Conservation (phyloP, 1,139 yeast species). For the Pichia sp. region DNA sequence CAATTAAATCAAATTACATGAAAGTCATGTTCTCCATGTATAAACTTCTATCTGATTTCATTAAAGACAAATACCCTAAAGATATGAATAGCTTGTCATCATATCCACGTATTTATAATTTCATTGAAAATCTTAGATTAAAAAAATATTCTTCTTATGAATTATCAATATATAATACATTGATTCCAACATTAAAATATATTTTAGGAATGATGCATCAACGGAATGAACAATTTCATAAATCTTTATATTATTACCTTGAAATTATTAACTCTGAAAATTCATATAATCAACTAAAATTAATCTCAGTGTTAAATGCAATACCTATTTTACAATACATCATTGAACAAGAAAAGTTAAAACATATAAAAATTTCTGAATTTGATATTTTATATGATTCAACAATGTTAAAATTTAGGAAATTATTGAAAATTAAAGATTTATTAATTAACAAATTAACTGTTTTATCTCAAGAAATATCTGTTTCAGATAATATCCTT, state of each 20-base stretch:
- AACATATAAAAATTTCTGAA: conserved; percentile 15
- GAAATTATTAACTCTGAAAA: conserved; percentile 16
- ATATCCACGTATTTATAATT: conserved; percentile 26
- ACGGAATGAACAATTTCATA: conserved; percentile 31
- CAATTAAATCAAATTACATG: conserved; percentile 28
- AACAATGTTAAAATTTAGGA: conserved; percentile 18
- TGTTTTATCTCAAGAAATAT: neutral
- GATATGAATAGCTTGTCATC: conserved; percentile 15
- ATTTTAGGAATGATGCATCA: conserved; percentile 38
- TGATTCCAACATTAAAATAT: conserved; percentile 35
- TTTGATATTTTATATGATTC: conserved; percentile 18
- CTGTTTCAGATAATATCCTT: neutral
- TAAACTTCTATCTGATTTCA: conserved; percentile 33
- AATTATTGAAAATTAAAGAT: conserved; percentile 17
- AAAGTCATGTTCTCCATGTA: conserved; percentile 31
- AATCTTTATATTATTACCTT: conserved; percentile 36
- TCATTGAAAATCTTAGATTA: conserved; percentile 33
- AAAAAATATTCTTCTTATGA: conserved; percentile 34
- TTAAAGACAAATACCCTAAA: conserved; percentile 22
- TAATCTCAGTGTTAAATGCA: conserved; percentile 21
- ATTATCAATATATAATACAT: conserved; percentile 29
- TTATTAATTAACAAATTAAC: conserved; percentile 1
- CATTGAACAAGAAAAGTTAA: conserved; percentile 8
- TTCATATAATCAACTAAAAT: conserved; percentile 19
- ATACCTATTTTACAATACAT: conserved; percentile 18